A percentile compares a stretch with the other conserved stretches of the same genome.
phyloP scores from a whole-genome alignment of 108 stramenopile species.

The Heterococcus sp. region DNA sequence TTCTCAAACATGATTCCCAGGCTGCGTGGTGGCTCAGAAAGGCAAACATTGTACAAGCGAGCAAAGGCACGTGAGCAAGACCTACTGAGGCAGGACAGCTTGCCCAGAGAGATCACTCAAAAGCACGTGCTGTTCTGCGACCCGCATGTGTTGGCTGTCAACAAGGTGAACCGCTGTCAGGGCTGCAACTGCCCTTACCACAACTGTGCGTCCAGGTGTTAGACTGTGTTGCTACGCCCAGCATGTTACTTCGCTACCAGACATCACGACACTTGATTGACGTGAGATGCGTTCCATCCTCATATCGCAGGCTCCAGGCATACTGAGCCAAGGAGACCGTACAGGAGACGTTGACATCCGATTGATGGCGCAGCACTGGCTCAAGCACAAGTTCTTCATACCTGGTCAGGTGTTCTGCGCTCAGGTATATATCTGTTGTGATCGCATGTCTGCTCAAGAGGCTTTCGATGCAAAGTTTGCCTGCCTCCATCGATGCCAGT shows the following conservation, averaged over 20 bases:
- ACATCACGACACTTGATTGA: too few relatives aligned
- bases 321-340: not conserved
- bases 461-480: not conserved
- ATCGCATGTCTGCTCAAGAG: not conserved
- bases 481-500: not conserved
- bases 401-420: not conserved
- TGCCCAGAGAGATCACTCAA: not conserved
- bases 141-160: not conserved
- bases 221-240: too few relatives aligned
- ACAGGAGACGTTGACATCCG: not conserved
- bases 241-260: too few relatives aligned
- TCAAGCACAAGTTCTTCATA: not conserved
- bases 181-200: too few relatives aligned
- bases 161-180: not conserved
- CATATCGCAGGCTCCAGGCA: not conserved
- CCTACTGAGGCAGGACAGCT: too few relatives aligned
- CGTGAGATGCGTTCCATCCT: too few relatives aligned
- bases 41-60: too few relatives aligned
- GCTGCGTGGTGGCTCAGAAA: too few relatives aligned
- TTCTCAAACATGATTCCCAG: too few relatives aligned
- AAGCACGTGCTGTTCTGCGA: not conserved
- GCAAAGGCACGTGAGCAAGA: too few relatives aligned
- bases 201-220: too few relatives aligned
- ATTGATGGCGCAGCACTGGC: not conserved
- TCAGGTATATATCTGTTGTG: not conserved